phyloP scores from a whole-genome alignment of 2,329 filamentous ascomycete species.

The Colletotrichum sp. region DNA sequence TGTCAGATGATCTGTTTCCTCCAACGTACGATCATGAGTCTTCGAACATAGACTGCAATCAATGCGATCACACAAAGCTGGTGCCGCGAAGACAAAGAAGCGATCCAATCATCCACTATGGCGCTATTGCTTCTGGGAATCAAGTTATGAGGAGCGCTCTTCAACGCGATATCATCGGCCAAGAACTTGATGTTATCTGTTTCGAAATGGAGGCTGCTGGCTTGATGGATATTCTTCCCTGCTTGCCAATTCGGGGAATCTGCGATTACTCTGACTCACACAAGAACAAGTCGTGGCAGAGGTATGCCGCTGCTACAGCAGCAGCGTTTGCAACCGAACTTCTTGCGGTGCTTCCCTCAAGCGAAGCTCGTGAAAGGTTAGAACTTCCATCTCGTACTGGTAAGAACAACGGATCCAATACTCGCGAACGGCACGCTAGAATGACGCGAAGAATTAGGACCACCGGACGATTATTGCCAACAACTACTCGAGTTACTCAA shows the following conservation, averaged over 20 bases:
- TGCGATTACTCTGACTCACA: conserved; percentile 43
- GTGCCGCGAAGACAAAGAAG: not conserved
- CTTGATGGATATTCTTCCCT: conserved; percentile 25
- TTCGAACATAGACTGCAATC: not conserved
- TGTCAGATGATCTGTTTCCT: not conserved
- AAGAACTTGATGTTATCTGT: not conserved
- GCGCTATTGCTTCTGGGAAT: conserved; percentile 32
- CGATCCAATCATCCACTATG: conserved; percentile 21
- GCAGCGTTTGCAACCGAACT: conserved; percentile 29
- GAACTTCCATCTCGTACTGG: accelerated
- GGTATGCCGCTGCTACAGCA: conserved; percentile 35
- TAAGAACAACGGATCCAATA: not conserved
- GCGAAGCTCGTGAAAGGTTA: accelerated
- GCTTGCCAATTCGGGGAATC: conserved; percentile 37
- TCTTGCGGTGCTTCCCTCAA: not conserved
- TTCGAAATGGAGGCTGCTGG: conserved; percentile 34
- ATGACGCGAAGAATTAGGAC: not conserved
- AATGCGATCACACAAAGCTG: not conserved
- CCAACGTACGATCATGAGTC: not conserved
- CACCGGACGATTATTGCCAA: not conserved
- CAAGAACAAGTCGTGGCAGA: conserved; percentile 39
- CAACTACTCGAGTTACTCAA: conserved; percentile 8
- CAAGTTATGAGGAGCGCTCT: conserved; percentile 35
- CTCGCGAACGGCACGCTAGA: not conserved
- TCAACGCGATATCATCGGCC: conserved; percentile 31